Conservation (phyloP, 371 early-diverging fungal species). For the Circinella umbellata region DNA sequence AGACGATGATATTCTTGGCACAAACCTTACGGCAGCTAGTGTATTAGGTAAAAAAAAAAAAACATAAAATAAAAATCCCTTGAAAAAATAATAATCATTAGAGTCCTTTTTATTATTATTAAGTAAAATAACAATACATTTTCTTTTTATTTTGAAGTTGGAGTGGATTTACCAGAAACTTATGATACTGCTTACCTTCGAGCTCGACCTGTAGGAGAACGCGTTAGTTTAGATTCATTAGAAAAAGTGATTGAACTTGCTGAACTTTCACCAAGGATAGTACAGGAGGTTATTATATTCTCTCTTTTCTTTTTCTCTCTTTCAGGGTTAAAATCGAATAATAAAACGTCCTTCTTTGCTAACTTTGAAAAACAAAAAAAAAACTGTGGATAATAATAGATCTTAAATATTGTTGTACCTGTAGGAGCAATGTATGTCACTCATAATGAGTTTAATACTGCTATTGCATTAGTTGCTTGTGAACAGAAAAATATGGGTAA, state of each 20-base stretch:
- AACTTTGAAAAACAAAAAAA: background rate
- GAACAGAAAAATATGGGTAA: conserved; percentile 82
- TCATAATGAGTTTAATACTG: conserved; percentile 71
- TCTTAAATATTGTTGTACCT: conserved; percentile 46
- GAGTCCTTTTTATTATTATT: no score
- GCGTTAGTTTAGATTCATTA: conserved; percentile 50
- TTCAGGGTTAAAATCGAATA: background rate
- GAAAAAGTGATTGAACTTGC: conserved; percentile 22
- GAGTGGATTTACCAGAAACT: conserved; percentile 48
- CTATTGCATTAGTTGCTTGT: conserved; percentile 70
- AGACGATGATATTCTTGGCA: conserved; percentile 29
- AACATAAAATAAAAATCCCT: no score
- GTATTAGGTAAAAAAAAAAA: conserved; percentile 25
- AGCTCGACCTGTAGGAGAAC: conserved; percentile 48
- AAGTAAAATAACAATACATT: no score
- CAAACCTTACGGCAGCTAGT: conserved; percentile 30
- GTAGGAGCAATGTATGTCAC: conserved; percentile 59
- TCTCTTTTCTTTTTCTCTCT: no score
- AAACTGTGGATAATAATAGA: conserved; percentile 27
- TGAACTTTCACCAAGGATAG: conserved; percentile 18
- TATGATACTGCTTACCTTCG: conserved; percentile 53
- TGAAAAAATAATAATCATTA: no score
- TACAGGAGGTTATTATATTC: conserved; percentile 42
- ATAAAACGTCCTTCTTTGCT: background rate
- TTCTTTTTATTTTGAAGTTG: conserved; percentile 27